A percentile compares a stretch with the other conserved stretches of the same genome.
These are phyloP conservation scores for Lecanosticta acicola DNA, from an alignment of 2,329 filamentous ascomycete species.

Conservation along the genomic window DNA sequence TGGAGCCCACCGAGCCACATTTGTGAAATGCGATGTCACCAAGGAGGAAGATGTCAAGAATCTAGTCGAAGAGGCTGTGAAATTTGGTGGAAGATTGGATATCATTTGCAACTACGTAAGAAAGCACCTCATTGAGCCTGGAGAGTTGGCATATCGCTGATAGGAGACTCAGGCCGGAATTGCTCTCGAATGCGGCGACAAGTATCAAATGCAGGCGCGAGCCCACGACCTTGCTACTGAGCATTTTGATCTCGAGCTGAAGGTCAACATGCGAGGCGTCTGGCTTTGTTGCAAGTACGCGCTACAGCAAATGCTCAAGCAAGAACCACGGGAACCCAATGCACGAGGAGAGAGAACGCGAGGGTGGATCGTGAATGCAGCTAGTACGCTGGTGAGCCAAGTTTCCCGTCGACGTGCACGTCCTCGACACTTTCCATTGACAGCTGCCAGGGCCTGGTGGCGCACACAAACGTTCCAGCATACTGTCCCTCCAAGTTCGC, in stretches of 20 bases:
- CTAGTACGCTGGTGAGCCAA: conserved; percentile 38
- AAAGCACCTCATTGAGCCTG: not conserved
- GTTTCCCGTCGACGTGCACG: not conserved
- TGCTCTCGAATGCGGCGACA: not conserved
- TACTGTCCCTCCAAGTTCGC: conserved; percentile 22
- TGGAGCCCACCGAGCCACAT: conserved; percentile 19
- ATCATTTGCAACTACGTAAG: conserved; percentile 24
- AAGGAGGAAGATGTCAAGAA: conserved; percentile 21
- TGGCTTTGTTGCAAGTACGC: conserved; percentile 42
- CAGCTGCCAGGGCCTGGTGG: conserved; percentile 4
- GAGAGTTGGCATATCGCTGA: not conserved
- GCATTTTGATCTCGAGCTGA: not conserved
- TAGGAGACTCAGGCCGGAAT: not conserved
- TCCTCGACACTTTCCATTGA: not conserved
- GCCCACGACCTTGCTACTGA: not conserved
- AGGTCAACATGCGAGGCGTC: conserved; percentile 37
- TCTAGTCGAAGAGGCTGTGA: conserved; percentile 20
- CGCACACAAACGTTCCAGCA: not conserved
- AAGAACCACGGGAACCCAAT: conserved; percentile 31
- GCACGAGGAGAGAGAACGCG: conserved; percentile 35
- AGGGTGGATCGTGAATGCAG: conserved; percentile 49
- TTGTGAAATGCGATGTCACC: conserved; percentile 24
- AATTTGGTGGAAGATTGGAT: conserved; percentile 26
- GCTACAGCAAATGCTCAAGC: conserved; percentile 36
- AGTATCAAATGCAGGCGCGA: too few species aligned